Percentiles rank a stretch among this genome's conserved stretches.
phyloP scores from a whole-genome alignment of 2,329 filamentous ascomycete species.

The Chaetomium sp. region DNA sequence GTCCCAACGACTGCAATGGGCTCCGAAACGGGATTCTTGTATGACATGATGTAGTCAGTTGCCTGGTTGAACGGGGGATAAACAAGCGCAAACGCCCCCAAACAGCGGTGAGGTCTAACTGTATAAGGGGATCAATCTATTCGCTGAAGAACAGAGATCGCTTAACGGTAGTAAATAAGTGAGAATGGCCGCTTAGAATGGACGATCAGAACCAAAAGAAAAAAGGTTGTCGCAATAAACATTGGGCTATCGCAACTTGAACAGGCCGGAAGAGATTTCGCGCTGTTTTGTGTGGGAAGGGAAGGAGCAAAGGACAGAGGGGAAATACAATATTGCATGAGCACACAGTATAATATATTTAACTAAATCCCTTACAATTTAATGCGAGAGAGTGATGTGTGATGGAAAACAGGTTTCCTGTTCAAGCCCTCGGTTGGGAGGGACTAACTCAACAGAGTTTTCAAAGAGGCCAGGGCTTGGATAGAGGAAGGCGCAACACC shows the following conservation, averaged over 20 bases:
- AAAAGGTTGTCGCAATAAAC: neutral
- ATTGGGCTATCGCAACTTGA: neutral
- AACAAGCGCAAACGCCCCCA: constrained; percentile 17
- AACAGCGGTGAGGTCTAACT: constrained; percentile 8
- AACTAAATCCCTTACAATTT: neutral
- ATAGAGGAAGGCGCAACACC: neutral
- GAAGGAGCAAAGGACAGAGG: neutral
- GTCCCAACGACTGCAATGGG: constrained; percentile 35
- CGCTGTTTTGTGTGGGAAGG: neutral
- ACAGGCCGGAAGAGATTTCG: neutral
- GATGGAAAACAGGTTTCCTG: neutral
- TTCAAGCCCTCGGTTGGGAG: neutral
- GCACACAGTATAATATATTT: neutral
- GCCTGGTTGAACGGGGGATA: neutral
- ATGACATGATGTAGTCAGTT: constrained; percentile 27
- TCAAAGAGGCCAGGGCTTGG: neutral
- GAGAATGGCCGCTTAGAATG: neutral
- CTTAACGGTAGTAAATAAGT: neutral
- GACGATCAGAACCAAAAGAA: neutral
- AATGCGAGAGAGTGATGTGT: neutral
- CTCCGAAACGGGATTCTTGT: constrained; percentile 30
- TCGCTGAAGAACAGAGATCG: neutral
- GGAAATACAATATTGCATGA: neutral
- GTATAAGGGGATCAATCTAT: neutral
- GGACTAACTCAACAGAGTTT: neutral